Conservation (phyloP, 176 grass and related monocot species). For the Alopecurus myosuroides region DNA sequence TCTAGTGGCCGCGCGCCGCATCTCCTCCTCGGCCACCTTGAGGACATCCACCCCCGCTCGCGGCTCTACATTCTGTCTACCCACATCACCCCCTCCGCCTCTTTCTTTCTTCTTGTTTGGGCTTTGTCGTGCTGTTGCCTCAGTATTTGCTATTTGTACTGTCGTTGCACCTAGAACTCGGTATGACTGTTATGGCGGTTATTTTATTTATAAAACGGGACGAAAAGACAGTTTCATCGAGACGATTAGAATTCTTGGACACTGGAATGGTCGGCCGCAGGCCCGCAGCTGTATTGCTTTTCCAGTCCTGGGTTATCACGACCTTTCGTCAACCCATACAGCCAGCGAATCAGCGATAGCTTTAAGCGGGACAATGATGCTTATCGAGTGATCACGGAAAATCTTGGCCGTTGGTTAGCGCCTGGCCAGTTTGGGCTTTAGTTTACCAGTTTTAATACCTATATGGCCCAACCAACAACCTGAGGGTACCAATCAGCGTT, state of each 20-base stretch:
- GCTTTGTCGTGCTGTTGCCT: too few relatives aligned
- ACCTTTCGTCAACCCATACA: background rate
- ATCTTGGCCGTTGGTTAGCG: slow-evolving; percentile 32
- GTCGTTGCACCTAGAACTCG: too few relatives aligned
- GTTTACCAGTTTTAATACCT: slow-evolving; percentile 22
- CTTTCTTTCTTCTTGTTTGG: too few relatives aligned
- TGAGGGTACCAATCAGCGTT: background rate
- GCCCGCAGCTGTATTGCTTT: background rate
- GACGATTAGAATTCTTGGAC: background rate
- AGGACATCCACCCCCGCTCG: too few relatives aligned
- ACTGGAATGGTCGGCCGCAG: background rate
- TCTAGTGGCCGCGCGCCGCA: too few relatives aligned
- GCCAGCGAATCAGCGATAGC: slow-evolving; percentile 35
- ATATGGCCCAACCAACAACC: slow-evolving; percentile 64
- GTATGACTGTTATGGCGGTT: too few relatives aligned
- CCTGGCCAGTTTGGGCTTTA: slow-evolving; percentile 19
- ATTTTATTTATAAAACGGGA: too few relatives aligned
- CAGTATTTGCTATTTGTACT: too few relatives aligned
- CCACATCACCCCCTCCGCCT: too few relatives aligned
- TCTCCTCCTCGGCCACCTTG: too few relatives aligned
- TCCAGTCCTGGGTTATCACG: background rate
- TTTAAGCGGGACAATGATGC: slow-evolving; percentile 35
- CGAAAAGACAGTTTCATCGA: too few relatives aligned
- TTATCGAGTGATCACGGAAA: slow-evolving; percentile 15
- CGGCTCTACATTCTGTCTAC: too few relatives aligned